phyloP scores from a whole-genome alignment of 1,284 basidiomycete genomes.

The Cystobasidiaceae sp. region DNA sequence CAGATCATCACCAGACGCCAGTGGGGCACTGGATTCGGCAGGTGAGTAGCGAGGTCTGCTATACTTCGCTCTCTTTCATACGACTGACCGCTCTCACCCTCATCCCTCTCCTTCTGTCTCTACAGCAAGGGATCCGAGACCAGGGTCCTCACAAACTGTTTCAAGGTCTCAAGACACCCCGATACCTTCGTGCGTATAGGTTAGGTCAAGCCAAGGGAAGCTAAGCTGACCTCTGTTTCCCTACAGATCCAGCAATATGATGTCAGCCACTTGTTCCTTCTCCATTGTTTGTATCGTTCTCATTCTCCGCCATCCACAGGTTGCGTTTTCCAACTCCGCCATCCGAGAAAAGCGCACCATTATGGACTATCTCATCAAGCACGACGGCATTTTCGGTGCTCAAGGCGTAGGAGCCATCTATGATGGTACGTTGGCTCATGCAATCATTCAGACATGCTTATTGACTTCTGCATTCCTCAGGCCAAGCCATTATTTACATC shows the following conservation, averaged over 20 bases:
- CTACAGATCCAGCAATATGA: constrained; percentile 23
- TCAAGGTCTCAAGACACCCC: constrained; percentile 8
- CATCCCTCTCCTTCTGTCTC: not conserved
- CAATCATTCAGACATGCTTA: not conserved
- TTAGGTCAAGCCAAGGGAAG: too few relatives aligned
- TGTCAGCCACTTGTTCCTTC: not conserved
- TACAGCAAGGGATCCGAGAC: not conserved
- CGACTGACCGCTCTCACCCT: not conserved
- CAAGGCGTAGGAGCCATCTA: constrained; percentile 10
- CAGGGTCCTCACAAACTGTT: constrained; percentile 14
- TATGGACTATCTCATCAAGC: constrained; percentile 12
- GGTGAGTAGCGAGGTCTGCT: not conserved
- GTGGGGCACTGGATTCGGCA: not conserved
- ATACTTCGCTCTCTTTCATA: not conserved
- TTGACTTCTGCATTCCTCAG: not conserved
- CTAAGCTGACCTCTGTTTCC: too few relatives aligned
- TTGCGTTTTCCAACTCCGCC: constrained; percentile 9
- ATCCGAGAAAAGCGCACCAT: constrained; percentile 11
- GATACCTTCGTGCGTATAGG: not conserved
- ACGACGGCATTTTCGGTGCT: constrained; percentile 17
- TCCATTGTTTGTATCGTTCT: not conserved
- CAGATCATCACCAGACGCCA: too few relatives aligned
- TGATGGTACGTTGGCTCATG: constrained; percentile 4
- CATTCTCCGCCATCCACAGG: not conserved
- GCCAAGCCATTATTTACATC: constrained; percentile 17